phyloP scores from a whole-genome alignment of 257 asterid species.

The Scutellaria barbata region DNA sequence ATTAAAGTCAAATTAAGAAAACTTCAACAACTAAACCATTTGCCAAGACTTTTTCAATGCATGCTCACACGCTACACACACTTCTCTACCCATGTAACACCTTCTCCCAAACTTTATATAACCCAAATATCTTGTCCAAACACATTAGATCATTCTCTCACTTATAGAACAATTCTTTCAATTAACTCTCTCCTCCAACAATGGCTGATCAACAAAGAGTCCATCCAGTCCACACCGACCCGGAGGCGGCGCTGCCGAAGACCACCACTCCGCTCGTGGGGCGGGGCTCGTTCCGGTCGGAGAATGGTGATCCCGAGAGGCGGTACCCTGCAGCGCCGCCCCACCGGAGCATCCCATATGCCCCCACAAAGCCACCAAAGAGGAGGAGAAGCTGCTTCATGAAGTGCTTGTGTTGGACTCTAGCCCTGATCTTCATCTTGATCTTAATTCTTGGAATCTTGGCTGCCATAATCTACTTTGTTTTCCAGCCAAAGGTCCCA shows the following conservation, averaged over 20 bases:
- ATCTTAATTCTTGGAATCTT: conserved; percentile 52
- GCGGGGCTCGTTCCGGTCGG: conserved; percentile 63
- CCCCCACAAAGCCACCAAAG: conserved; percentile 55
- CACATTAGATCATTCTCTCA: not conserved
- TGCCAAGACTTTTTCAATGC: conserved; percentile 28
- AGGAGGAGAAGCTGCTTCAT: conserved; percentile 56
- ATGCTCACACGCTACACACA: conserved; percentile 20
- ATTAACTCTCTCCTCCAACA: not conserved
- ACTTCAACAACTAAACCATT: conserved; percentile 40
- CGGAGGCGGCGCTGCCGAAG: conserved; percentile 34
- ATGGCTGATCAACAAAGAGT: conserved; percentile 85
- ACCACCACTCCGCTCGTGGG: conserved; percentile 73
- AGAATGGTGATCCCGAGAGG: conserved; percentile 75
- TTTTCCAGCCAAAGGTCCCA: conserved; percentile 75
- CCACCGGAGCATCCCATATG: conserved; percentile 48
- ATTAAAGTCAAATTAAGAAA: conserved; percentile 48
- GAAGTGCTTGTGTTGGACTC: conserved; percentile 75
- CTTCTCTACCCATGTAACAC: conserved; percentile 14
- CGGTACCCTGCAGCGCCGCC: conserved; percentile 32
- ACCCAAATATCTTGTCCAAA: conserved; percentile 26
- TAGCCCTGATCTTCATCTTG: conserved; percentile 47
- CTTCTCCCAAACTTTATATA: conserved; percentile 42
- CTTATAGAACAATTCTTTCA: not conserved
- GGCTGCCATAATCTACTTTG: conserved; percentile 72
- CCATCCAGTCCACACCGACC: conserved; percentile 68